phyloP scores from a whole-genome alignment of 2,329 filamentous ascomycete genomes.

The Botrytis medusae region DNA sequence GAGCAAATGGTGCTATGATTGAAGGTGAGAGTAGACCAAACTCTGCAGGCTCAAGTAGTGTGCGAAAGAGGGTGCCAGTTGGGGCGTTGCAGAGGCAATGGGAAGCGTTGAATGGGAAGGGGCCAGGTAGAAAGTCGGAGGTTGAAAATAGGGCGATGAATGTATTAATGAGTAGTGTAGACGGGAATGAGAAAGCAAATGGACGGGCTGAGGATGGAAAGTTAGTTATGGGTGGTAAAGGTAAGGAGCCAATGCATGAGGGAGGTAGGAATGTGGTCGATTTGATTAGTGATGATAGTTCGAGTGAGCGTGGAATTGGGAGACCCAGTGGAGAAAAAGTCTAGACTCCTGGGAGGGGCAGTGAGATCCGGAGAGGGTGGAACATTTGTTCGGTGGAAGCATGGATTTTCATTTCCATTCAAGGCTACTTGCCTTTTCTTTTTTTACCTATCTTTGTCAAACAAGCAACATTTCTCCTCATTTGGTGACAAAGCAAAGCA shows the following conservation, averaged over 20 bases:
- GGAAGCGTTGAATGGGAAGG: conserved; percentile 21
- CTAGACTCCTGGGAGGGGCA: neutral
- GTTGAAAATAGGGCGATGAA: neutral
- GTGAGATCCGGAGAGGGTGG: no score
- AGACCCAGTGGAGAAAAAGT: no score
- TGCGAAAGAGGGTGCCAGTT: conserved; percentile 19
- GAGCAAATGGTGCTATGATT: neutral
- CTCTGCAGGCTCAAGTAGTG: neutral
- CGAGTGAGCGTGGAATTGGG: neutral
- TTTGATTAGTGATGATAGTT: conserved; percentile 7
- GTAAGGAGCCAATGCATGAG: neutral
- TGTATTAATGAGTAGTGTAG: neutral
- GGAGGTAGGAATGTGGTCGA: neutral
- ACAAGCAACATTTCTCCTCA: neutral
- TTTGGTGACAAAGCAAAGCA: neutral
- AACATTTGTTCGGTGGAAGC: neutral
- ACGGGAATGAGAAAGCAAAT: neutral
- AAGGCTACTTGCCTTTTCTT: neutral
- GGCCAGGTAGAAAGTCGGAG: neutral
- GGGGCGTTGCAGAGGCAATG: conserved; percentile 12
- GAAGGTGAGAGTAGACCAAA: neutral
- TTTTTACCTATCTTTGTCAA: neutral
- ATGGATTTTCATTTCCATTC: neutral
- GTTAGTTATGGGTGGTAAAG: neutral
- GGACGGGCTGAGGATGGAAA: neutral